Evolutionary conservation across 1,284 basidiomycete species (phyloP), one percentile per base, ranked within the genome.

Genomic region (Rhodotorula mucilaginosa): DNA sequence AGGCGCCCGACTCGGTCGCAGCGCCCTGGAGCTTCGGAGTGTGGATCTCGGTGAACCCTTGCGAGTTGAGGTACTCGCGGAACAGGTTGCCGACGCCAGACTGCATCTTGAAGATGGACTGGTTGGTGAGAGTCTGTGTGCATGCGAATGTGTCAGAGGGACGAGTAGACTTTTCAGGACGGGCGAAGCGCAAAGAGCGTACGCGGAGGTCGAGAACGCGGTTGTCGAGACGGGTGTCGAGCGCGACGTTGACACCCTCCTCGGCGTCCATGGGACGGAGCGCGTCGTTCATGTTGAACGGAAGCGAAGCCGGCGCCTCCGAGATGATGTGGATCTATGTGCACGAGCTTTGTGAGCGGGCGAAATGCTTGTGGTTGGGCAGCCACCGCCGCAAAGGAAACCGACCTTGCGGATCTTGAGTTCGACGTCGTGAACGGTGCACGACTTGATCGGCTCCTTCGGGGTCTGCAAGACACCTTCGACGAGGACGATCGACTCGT

Each of bases 1-100:
- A 92, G 26, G 97, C 92, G 19, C 97, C 97, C 49, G 90, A 93
- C 83, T 99, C 97, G 12, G 97, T 98, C 10, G 97, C 96, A 44
- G 96, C 91, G 61, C 92, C 95, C 81, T 98, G 95, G 12, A 99
- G 87, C 83, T 99, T 99, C 23, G 97, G 96, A 73, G 92, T 93
- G 83, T 98, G 97, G 74, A 99, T 98, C 83, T 99, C 96, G 67
- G 89, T 88, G 81, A 97, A 97, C 48, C 89, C 89, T 69, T 90
- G 83, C 51, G 81, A 82, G 78, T 88, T 87, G 70, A 99, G 85
- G 83, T 88, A 92, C 71, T 91, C 87, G 62, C 96, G 88, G 89
- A 99, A 99, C 62, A 96, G 83, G 71, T 89, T 86, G 78, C 92
- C 89, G 64, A 99, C 90, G 39, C 86, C 94, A 61, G 92, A 89